Conservation (phyloP, 106 monocot species). For the Narthecium ossifragum region DNA sequence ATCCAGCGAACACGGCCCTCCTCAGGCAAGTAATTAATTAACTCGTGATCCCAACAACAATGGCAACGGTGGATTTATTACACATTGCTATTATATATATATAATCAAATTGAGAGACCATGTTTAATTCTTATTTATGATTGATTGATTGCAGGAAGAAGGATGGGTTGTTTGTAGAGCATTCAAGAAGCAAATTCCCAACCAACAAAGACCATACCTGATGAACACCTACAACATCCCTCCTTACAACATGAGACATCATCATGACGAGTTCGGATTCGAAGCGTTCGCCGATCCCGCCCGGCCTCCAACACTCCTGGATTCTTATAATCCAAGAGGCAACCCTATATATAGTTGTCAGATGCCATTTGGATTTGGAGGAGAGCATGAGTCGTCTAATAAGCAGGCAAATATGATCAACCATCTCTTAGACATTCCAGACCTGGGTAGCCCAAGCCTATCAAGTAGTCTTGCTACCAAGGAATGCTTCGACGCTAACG, state of each 20-base stretch:
- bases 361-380: not conserved
- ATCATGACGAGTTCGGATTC: constrained; percentile 8
- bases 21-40: constrained; percentile 59
- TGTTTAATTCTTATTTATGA: not conserved
- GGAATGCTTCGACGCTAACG: constrained; percentile 1
- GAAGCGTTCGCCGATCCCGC: not conserved
- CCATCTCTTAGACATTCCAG: constrained; percentile 23
- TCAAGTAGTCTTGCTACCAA: constrained; percentile 3
- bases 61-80: too few relatives aligned
- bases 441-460: constrained; percentile 10
- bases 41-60: too few relatives aligned
- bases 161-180: constrained; percentile 45
- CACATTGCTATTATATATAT: not conserved
- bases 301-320: not conserved
- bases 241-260: constrained; percentile 12
- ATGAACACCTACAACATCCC: constrained; percentile 5
- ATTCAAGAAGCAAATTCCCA: constrained; percentile 33
- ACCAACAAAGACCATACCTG: constrained; percentile 8
- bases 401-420: too few relatives aligned
- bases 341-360: too few relatives aligned
- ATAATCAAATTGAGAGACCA: not conserved
- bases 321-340: too few relatives aligned
- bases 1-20: constrained; percentile 35
- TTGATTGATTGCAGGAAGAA: constrained; percentile 29
- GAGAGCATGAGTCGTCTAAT: constrained; percentile 13